A percentile compares a stretch with the other conserved stretches of the same genome.
Evolutionary conservation across 2,329 filamentous ascomycete genomes (phyloP).

Genomic region (Aspergillus sp.): DNA sequence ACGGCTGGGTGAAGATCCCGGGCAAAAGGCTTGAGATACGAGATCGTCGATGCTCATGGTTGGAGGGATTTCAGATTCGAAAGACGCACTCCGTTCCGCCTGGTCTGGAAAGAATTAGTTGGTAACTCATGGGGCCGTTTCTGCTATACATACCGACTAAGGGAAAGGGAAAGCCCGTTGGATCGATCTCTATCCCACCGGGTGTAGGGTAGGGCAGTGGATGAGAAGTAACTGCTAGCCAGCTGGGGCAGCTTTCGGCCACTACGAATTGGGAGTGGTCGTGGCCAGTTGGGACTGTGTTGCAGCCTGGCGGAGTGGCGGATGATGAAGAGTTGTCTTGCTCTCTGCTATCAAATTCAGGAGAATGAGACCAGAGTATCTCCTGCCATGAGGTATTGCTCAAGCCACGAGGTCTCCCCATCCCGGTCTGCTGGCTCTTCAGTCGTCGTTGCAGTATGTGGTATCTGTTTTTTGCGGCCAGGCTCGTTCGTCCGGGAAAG

Average conservation of each 20-base stretch:
- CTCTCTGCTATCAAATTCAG: not conserved
- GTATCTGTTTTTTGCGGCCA: constrained; percentile 6
- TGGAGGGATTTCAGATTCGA: not conserved
- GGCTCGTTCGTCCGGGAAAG: constrained; percentile 1
- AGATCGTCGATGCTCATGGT: not conserved
- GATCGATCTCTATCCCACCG: not conserved
- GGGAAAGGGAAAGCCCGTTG: not conserved
- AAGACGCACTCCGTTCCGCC: too few species aligned
- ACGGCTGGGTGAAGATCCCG: not conserved
- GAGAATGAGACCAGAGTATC: not conserved
- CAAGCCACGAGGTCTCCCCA: not conserved
- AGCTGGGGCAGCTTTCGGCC: not conserved
- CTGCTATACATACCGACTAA: not conserved
- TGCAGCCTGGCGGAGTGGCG: too few species aligned
- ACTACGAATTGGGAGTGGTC: not conserved
- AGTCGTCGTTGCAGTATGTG: constrained; percentile 1
- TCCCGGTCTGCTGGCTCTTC: not conserved
- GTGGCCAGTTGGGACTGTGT: not conserved
- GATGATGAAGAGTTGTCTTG: not conserved
- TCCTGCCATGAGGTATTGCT: not conserved
- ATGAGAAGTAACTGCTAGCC: not conserved
- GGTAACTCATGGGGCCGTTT: not conserved
- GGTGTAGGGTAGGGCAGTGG: not conserved
- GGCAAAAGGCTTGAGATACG: not conserved
- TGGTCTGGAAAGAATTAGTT: too few species aligned